phyloP scores from a whole-genome alignment of 495 filamentous ascomycete species.

The Aspergillus ellipticus region DNA sequence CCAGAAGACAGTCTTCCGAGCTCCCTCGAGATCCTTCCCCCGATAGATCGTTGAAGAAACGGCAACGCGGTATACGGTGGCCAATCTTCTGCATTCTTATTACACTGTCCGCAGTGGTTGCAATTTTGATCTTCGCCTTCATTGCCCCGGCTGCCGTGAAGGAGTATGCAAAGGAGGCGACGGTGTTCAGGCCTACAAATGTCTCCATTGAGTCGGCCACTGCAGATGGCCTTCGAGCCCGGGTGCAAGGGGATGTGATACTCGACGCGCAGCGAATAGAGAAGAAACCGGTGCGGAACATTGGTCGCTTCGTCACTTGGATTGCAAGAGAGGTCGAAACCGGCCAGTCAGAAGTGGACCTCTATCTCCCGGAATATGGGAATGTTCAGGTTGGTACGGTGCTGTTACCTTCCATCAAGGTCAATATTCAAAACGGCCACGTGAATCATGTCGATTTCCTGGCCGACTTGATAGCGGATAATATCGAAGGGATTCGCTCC shows the following conservation, averaged over 20 bases:
- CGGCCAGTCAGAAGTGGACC: conserved; percentile 62
- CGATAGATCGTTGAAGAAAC: conserved; percentile 19
- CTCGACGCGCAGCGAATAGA: conserved; percentile 73
- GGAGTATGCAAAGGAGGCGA: conserved; percentile 79
- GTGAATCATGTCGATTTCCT: conserved; percentile 74
- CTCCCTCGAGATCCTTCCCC: conserved; percentile 9
- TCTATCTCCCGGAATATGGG: conserved; percentile 81
- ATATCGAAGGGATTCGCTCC: conserved; percentile 71
- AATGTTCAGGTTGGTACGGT: conserved; percentile 76
- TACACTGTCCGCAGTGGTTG: conserved; percentile 46
- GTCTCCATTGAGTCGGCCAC: conserved; percentile 84
- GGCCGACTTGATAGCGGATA: conserved; percentile 67
- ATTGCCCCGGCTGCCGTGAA: conserved; percentile 74
- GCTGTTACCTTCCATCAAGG: conserved; percentile 63
- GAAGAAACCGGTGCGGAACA: conserved; percentile 62
- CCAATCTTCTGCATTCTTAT: conserved; percentile 53
- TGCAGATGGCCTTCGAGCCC: conserved; percentile 65
- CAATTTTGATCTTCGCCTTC: conserved; percentile 63
- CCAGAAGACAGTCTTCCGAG: conserved; percentile 19
- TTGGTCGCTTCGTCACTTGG: conserved; percentile 80
- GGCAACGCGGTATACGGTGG: conserved; percentile 45
- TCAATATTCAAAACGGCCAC: conserved; percentile 73
- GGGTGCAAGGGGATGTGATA: conserved; percentile 73
- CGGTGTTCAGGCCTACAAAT: conserved; percentile 72
- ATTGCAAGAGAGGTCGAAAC: conserved; percentile 70